Evolutionary conservation across 352 stramenopile genomes (phyloP).

Genomic region (Phytophthora fragariae): DNA sequence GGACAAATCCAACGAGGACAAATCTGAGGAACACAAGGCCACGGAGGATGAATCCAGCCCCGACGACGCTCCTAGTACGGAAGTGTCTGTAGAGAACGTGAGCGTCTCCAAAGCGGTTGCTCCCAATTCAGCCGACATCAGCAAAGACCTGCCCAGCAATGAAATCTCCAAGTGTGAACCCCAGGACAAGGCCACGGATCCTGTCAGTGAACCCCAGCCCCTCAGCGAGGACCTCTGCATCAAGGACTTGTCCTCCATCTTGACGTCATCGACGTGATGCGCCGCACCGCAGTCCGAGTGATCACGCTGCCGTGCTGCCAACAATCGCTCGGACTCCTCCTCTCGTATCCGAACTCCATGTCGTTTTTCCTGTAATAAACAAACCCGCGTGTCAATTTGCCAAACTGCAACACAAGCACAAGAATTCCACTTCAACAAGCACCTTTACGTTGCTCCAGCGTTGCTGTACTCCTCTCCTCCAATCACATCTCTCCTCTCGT

Average conservation of each 20-base stretch:
- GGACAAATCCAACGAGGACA: constrained; percentile 8
- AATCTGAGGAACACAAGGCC: neutral
- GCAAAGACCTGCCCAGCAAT: neutral
- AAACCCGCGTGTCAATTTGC: constrained; percentile 3
- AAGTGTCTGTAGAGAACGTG: too few species aligned
- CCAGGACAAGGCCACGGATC: neutral
- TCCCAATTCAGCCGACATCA: neutral
- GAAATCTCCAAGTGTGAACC: neutral
- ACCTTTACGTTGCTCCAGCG: neutral
- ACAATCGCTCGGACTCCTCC: too few species aligned
- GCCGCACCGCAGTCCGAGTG: too few species aligned
- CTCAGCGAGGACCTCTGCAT: too few species aligned
- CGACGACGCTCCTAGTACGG: neutral
- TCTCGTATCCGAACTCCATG: too few species aligned
- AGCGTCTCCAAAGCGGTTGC: neutral
- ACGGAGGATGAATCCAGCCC: neutral
- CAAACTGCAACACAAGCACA: too few species aligned
- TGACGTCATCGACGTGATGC: too few species aligned
- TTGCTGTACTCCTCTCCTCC: neutral
- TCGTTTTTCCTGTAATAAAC: constrained; percentile 20
- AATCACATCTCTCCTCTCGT: too few species aligned
- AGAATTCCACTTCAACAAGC: constrained; percentile 8
- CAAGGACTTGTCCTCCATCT: too few species aligned
- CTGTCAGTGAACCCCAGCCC: too few species aligned
- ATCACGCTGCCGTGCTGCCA: too few species aligned